Conservation (phyloP, 75 land plant genomes). For the Adiantum capillusveneris region DNA sequence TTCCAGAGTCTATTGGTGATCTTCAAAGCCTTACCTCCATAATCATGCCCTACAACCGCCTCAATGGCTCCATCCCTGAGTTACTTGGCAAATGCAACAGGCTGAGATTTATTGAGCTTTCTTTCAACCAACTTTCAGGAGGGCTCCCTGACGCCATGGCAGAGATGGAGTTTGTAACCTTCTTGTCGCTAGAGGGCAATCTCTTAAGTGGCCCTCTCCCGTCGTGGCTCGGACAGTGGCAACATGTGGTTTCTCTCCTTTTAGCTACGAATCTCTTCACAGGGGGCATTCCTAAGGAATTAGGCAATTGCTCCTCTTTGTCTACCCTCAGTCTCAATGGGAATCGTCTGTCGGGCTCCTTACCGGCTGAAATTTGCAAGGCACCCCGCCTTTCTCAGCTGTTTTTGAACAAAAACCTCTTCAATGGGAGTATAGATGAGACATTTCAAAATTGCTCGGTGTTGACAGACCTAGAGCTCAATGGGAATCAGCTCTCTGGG, state of each 20-base stretch:
- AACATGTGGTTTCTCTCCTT: slow-evolving; percentile 16
- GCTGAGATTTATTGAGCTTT: not conserved
- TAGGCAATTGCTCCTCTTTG: slow-evolving; percentile 20
- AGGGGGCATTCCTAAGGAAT: slow-evolving; percentile 39
- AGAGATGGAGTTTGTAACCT: slow-evolving; percentile 1
- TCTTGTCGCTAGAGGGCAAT: slow-evolving; percentile 18
- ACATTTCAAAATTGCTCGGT: slow-evolving; percentile 2
- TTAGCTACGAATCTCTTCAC: slow-evolving; percentile 36
- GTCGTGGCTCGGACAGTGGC: slow-evolving; percentile 47
- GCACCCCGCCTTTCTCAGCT: slow-evolving; percentile 11
- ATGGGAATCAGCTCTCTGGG: slow-evolving; percentile 39
- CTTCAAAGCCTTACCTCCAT: slow-evolving; percentile 9
- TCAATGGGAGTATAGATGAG: slow-evolving; percentile 5
- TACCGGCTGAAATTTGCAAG: slow-evolving; percentile 42
- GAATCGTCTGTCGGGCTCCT: slow-evolving; percentile 41
- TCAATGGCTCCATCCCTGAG: not conserved
- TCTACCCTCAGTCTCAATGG: slow-evolving; percentile 26
- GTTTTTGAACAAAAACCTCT: not conserved
- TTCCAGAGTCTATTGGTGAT: slow-evolving; percentile 15
- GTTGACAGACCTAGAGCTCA: slow-evolving; percentile 31
- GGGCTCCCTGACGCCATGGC: slow-evolving; percentile 13
- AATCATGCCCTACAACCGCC: not conserved
- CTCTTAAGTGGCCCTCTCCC: slow-evolving; percentile 52
- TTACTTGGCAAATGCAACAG: not conserved
- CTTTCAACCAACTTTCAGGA: not conserved